Base-by-base conservation (phyloP, 2,329 filamentous ascomycete genomes). In the Hypoxylon sp. region DNA sequence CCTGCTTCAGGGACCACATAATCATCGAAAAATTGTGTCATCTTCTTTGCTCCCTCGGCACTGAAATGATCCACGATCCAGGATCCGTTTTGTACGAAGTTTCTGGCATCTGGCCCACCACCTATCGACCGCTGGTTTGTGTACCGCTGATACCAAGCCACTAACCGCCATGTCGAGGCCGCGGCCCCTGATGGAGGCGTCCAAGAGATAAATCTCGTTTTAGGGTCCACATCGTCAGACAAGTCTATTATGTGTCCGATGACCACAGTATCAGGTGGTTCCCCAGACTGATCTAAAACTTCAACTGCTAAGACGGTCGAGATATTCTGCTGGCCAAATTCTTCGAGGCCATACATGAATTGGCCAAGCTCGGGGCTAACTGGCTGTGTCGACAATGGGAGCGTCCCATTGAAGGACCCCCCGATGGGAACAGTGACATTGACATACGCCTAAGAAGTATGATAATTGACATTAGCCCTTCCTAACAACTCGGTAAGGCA, bases 41-140 rank as follows among this genome's bases (percentile, higher is more conserved):
- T 49, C 14, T 49, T 49, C n/a, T 49, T 49, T 3, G 46, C 46
- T 22, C 46, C 46, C 25, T 22, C 46, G 3, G 46, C 46, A 30
- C 46, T 49, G 46, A 49, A 49, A 27, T 49, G 46, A n/a, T 49
- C 46, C 8, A 49, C 46, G 22, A 49, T 49, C 46, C 46, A 49
- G 20, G 46, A 49, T 13, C 46, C 46, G 25, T 49, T 49, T n/a
- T 49, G 46, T 5, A 49, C 20, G 25, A 49, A 49, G 22, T 49
- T 49, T 49, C 25, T 22, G 14, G 46, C 46, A 14, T 49, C 25
- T 14, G 3, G 46, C 13, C 46, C 46, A 14, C 20, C 46, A 27
- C 11, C 14, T 25, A 27, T 49, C 46, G 46, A 49, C 3, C 20
- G 46, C 20, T 49, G 46, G 20, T 49, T 49, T 25, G 46, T 49